Percentiles rank a stretch among this genome's conserved stretches.
Conservation (phyloP, 164 flowering plant genomes). For the Akebia trifoliata region DNA sequence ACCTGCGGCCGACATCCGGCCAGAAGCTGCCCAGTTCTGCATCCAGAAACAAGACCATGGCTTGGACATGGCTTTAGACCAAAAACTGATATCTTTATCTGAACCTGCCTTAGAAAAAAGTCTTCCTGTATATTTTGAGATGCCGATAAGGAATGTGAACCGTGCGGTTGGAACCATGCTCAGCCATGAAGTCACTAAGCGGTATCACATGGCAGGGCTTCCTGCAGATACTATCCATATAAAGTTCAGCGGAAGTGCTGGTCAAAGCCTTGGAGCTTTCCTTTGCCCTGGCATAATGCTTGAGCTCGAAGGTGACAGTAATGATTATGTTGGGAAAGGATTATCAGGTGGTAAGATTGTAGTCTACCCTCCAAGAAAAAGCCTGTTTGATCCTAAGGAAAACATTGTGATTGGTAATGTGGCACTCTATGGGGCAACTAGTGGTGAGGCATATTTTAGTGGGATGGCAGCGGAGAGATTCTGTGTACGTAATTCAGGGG, state of each 20-base stretch:
- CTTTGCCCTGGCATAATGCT: constrained; percentile 86
- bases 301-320: constrained; percentile 99
- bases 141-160: constrained; percentile 70
- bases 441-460: constrained; percentile 94
- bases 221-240: constrained; percentile 87
- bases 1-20: constrained; percentile 88
- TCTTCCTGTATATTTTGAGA: constrained; percentile 82
- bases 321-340: constrained; percentile 99
- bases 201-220: constrained; percentile 71
- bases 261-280: constrained; percentile 98
- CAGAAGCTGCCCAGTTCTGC: constrained; percentile 91
- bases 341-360: constrained; percentile 95
- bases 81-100: constrained; percentile 57
- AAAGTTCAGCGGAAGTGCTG: constrained; percentile 91
- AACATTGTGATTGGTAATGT: constrained; percentile 98
- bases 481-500: constrained; percentile 98
- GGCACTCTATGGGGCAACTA: constrained; percentile 95
- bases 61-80: constrained; percentile 90
- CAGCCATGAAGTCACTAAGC: constrained; percentile 94
- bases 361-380: constrained; percentile 86
- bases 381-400: constrained; percentile 90
- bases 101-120: constrained; percentile 67
- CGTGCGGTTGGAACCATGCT: constrained; percentile 99
- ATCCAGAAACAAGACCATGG: constrained; percentile 96
- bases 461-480: constrained; percentile 99